Conservation (phyloP, 768 basidiomycete genomes). For the Pleurotus platypus region DNA sequence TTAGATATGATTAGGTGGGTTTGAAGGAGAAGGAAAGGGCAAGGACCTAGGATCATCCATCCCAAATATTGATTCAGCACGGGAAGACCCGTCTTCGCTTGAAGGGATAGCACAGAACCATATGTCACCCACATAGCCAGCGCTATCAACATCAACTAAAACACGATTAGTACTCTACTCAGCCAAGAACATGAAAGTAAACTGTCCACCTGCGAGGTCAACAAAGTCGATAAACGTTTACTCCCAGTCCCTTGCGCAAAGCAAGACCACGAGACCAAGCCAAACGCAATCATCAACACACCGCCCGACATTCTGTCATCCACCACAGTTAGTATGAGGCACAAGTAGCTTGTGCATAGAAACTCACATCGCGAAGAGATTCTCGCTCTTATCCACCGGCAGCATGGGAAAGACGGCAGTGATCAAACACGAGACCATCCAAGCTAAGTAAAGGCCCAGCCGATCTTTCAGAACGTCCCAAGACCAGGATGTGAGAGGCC, state of each 20-base stretch:
- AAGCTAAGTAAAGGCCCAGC: slow-evolving; percentile 27
- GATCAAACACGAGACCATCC: slow-evolving; percentile 48
- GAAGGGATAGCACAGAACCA: slow-evolving; percentile 56
- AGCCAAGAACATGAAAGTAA: neutral
- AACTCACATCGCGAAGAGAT: slow-evolving; percentile 54
- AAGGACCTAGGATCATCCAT: slow-evolving; percentile 61
- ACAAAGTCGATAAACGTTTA: neutral
- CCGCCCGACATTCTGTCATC: slow-evolving; percentile 45
- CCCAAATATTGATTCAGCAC: slow-evolving; percentile 53
- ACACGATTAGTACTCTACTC: neutral
- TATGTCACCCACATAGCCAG: slow-evolving; percentile 50
- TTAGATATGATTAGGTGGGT: neutral
- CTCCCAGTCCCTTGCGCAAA: neutral
- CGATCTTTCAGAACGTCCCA: slow-evolving; percentile 22
- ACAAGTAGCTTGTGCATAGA: neutral
- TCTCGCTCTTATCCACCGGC: slow-evolving; percentile 70
- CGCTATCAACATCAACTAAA: slow-evolving; percentile 41
- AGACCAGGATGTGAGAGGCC: slow-evolving; percentile 61
- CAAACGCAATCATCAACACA: slow-evolving; percentile 34
- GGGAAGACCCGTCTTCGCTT: slow-evolving; percentile 66
- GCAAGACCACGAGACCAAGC: slow-evolving; percentile 7
- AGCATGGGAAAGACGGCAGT: slow-evolving; percentile 69
- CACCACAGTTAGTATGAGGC: neutral
- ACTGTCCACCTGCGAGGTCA: neutral
- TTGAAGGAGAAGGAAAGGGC: neutral